Base-by-base conservation (phyloP, 1,284 basidiomycete genomes). In the Fistulina hepatica region DNA sequence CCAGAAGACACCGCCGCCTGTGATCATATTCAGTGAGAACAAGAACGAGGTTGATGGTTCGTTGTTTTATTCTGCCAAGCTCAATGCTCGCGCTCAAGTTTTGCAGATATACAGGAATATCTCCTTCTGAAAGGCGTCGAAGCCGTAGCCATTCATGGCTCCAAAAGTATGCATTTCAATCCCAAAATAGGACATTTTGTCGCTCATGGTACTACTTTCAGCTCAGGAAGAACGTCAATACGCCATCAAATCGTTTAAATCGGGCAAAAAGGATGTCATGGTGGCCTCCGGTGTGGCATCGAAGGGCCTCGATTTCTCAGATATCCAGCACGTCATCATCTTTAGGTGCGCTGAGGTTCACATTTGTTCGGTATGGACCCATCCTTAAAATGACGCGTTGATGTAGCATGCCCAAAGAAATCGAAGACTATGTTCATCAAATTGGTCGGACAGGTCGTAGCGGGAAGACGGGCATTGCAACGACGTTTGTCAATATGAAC, bases 381-480 rank as follows among this genome's bases (percentile, higher is more conserved):
- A n/a, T n/a, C n/a, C n/a, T n/a, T n/a, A n/a, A n/a, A n/a, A n/a
- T n/a, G n/a, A n/a, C n/a, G n/a, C n/a, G n/a, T n/a, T n/a, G n/a
- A n/a, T n/a, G n/a, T n/a, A n/a, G 88, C 11, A 98, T 99, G 95
- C 95, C 95, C 0, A 97, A 97, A 58, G 95, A 98, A 63, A 97
- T 98, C 42, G 95, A 97, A 62, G 91, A 94, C 56, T 93, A 93
- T 51, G 91, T 95, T 21, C 95, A 98, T 66, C 28, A 31, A 60
- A 97, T 98, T 49, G 95, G 95, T 17, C 84, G 95, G 48, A 99
- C 95, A 2, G 95, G 95, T 39, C 81, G 95, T 47, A 91, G 86
- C 45, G 95, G 95, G 17, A 97, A 97, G 58, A 98, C 94, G 2
- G 95, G 95, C 45, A 92, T 97, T 39, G 95, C 95, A n/a, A 98